Percentiles rank a stretch among this genome's conserved stretches.
Evolutionary conservation across 2,329 filamentous ascomycete genomes (phyloP).

Genomic region (Pyricularia pennisetigena): DNA sequence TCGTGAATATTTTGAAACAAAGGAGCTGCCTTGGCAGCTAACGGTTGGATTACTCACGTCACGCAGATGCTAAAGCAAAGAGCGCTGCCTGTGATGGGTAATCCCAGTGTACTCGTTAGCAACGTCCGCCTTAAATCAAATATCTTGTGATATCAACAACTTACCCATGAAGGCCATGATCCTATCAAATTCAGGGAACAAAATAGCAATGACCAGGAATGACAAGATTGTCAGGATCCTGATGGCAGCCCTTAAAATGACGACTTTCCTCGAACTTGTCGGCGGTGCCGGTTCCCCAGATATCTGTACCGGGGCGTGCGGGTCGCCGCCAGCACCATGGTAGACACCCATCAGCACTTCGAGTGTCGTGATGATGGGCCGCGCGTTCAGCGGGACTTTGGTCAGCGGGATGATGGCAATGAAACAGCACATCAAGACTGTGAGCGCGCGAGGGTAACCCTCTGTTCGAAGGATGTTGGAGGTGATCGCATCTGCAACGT

Average conservation of each 20-base stretch:
- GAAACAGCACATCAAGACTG: constrained; percentile 73
- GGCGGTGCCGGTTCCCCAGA: constrained; percentile 15
- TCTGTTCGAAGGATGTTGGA: constrained; percentile 71
- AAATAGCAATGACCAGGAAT: constrained; percentile 63
- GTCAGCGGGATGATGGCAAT: constrained; percentile 90
- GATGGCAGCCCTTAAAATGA: constrained; percentile 48
- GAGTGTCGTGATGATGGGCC: constrained; percentile 76
- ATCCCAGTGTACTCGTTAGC: neutral
- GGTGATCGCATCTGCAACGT: constrained; percentile 81
- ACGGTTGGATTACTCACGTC: constrained; percentile 36
- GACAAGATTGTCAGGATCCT: constrained; percentile 58
- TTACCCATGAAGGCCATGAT: constrained; percentile 77
- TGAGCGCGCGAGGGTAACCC: constrained; percentile 65
- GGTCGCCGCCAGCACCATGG: constrained; percentile 11
- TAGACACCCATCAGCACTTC: constrained; percentile 75
- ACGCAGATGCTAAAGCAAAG: constrained; percentile 93
- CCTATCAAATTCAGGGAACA: constrained; percentile 70
- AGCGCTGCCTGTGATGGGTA: constrained; percentile 43
- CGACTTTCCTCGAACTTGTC: constrained; percentile 32
- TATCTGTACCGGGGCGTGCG: constrained; percentile 27
- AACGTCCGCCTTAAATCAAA: neutral
- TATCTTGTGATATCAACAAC: neutral
- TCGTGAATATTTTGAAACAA: neutral
- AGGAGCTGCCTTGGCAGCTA: neutral
- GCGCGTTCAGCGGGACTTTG: constrained; percentile 84